Base-by-base conservation (phyloP, 441 rosid species). In the Populus hybrid region DNA sequence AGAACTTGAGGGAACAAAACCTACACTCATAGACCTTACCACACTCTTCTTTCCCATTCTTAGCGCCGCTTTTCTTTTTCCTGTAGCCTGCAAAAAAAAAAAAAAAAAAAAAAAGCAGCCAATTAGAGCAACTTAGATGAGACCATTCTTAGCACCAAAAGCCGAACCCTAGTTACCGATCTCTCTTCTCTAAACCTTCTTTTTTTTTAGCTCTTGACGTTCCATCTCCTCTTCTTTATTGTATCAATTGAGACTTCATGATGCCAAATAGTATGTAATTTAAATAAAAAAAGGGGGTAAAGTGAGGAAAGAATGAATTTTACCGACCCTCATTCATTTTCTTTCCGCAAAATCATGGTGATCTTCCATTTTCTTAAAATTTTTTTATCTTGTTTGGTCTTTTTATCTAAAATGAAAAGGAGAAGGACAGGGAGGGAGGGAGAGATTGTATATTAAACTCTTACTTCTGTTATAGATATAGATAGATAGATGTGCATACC, bases 1-100 rank as follows among this genome's bases (percentile, higher is more conserved):
- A 91, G 88, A 96, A 96, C 98, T 90, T 94, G 81, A 96, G 98
- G 90, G 99, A 92, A 82, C 99, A 96, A 88, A 96, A 96, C 94
- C 99, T 89, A 84, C 99, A 96, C 84, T 94, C 93, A 61, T 96
- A 96, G 85, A 90, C 93, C 84, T 90, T 92, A 82, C 87, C 95
- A 36, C 91, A 82, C 85, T 92, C 97, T 78, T 92, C 98, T 84
- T 92, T 91, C 82, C 97, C 94, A 79, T 91, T 92, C 87, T 85
- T 88, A 35, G 67, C 86, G 87, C 89, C 87, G 88, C 80, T 88
- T 87, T 83, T 92, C 92, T 87, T 86, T 84, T 84, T 89, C 86
- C 84, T 86, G 77, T 59, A 57, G 74, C 86, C 89, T 88, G 82
- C 74, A 40, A 66, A 32, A 64, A 38, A 69, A 24, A 24, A 24